Conservation (phyloP, 768 basidiomycete species). For the Harrya chromipes region DNA sequence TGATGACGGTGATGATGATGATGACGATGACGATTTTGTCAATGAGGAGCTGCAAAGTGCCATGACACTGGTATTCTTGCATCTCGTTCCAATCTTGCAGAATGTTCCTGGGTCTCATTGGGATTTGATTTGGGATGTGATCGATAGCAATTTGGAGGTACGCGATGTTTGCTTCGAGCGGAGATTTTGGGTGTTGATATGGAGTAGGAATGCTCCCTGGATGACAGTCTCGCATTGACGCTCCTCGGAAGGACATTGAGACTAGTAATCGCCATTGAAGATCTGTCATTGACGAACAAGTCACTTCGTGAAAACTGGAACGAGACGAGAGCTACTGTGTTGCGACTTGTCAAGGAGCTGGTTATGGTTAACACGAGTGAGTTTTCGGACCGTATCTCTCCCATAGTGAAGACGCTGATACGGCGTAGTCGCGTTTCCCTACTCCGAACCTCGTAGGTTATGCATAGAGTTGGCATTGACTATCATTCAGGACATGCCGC, state of each 20-base stretch:
- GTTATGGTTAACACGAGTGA: constrained; percentile 53
- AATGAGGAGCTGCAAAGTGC: constrained; percentile 77
- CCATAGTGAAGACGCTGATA: background rate
- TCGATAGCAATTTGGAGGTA: constrained; percentile 89
- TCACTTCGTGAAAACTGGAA: constrained; percentile 67
- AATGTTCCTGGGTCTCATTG: constrained; percentile 85
- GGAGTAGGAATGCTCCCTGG: constrained; percentile 55
- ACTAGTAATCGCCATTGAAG: constrained; percentile 65
- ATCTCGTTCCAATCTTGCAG: constrained; percentile 85
- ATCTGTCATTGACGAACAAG: constrained; percentile 72
- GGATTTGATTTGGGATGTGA: constrained; percentile 86
- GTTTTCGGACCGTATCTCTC: constrained; percentile 13
- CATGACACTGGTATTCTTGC: constrained; percentile 69
- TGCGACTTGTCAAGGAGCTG: constrained; percentile 61
- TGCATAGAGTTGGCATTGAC: constrained; percentile 69
- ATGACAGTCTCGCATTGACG: constrained; percentile 56
- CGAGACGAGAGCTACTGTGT: constrained; percentile 46
- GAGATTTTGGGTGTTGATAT: background rate
- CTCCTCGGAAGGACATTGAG: constrained; percentile 67
- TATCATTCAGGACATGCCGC: constrained; percentile 64
- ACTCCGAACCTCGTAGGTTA: constrained; percentile 57
- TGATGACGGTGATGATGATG: constrained; percentile 48
- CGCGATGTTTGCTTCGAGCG: constrained; percentile 10
- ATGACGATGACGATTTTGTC: constrained; percentile 40
- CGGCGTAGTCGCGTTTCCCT: constrained; percentile 13